Evolutionary conservation across 73 alveolate species (phyloP), one percentile per base, ranked within the genome.

Genomic region (Paramecium caudatum): DNA sequence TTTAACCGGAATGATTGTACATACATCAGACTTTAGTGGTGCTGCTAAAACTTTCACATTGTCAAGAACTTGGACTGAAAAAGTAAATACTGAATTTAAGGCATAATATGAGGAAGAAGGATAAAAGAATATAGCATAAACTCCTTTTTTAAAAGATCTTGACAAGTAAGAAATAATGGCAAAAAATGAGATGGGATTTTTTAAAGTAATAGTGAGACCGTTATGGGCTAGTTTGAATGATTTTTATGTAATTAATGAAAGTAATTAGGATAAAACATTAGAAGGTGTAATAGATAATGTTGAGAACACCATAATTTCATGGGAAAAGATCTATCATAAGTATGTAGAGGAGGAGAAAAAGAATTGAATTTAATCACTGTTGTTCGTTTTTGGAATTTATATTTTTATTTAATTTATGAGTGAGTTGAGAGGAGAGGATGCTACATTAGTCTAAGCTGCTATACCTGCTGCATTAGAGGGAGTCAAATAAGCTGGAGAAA

Each of bases 71-170:
- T 86, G 93, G 93, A 86, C 85, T 17, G 82, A 62, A n/a, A 70
- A 39, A 41, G 93, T 86, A 10, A 86, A 86, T 23, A 43, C 27
- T 39, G 93, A 86, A 45, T 86, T 86, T n/a, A 34, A 61, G 65
- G 87, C 90, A 4, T 63, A 86, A 43, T 86, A 62, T 25, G 68
- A 63, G 37, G 93, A 86, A 65, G 93, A 86, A 69, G 93, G 90
- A 23, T 50, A 46, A 21, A 36, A 21, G 23, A 30, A 63, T 25
- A 63, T 86, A 1, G 68, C 82, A 15, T 36, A 63, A 63, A 86
- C 93, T 2, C 93, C 93, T 25, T 86, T 62, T 86, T 37, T 86
- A 32, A 86, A 86, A 43, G 93, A 86, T 46, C 43, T 86, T 13
- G 90, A 86, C 17, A 41, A 86, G 27, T 30, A 45, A 41, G 87